Evolutionary conservation across 2,329 filamentous ascomycete species (phyloP), one percentile per base, ranked within the genome.

Genomic region (Dactylellina sp.): DNA sequence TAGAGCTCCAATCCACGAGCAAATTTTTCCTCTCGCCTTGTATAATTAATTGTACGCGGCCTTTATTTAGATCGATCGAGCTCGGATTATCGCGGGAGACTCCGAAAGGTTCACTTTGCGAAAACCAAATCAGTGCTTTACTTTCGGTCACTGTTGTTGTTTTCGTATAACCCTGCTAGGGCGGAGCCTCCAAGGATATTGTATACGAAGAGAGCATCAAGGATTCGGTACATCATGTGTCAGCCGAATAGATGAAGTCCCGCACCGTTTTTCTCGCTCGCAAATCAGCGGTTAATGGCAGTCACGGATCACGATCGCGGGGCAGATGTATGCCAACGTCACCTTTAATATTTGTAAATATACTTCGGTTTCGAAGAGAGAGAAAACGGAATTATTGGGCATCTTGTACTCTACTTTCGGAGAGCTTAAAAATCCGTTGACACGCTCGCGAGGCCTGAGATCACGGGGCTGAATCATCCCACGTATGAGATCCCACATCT

Each of bases 391-490:
- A 32, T 32, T 9, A 9, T 9, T 9, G 28, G 9, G 28, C 9
- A 32, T 32, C n/a, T 53, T 47, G 64, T 55, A 55, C 47, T n/a
- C 16, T 62, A 56, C 28, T 49, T 42, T 18, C 50, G 20, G 24
- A 64, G 9, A 50, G 11, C 55, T 22, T 63, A 52, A 59, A 50
- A 57, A 61, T 57, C 53, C 53, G 60, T 72, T 62, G 68, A 61
- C 55, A 35, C 50, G 46, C 53, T 55, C 66, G 9, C 9, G 28
- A 32, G 59, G 60, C 44, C 60, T 52, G 46, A 40, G 53, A 74
- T 74, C 70, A 74, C 70, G 70, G 70, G 70, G 70, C 49, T 66
- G 70, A 74, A 74, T 74, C 70, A 74, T 66, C 55, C 70, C 61
- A 74, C 70, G 70, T 74, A 53, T 66, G 61, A 50, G 56, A 65